A percentile compares a stretch with the other conserved stretches of the same genome.
phyloP scores from a whole-genome alignment of 257 asterid genomes.

The Ehretia macrophylla region DNA sequence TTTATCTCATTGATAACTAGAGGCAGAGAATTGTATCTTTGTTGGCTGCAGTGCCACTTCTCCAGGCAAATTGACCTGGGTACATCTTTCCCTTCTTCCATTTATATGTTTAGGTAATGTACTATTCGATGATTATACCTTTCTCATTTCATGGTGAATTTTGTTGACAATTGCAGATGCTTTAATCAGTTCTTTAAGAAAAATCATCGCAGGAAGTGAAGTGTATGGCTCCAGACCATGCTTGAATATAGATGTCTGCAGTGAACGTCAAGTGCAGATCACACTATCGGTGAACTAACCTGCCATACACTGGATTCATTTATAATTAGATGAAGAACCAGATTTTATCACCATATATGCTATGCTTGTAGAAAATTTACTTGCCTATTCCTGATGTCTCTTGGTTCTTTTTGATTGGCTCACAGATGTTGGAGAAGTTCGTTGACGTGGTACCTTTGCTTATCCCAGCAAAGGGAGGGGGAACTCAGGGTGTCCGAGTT shows the following conservation, averaged over 20 bases:
- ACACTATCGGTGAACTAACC: slow-evolving; percentile 49
- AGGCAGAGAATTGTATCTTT: not conserved
- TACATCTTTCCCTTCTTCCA: not conserved
- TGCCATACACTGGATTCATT: not conserved
- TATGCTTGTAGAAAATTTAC: too few relatives aligned
- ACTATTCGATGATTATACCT: not conserved
- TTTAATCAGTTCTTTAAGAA: slow-evolving; percentile 62
- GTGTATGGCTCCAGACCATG: slow-evolving; percentile 74
- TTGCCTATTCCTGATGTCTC: too few relatives aligned
- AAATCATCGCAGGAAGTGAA: slow-evolving; percentile 57
- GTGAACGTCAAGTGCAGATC: slow-evolving; percentile 79
- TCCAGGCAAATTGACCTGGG: not conserved
- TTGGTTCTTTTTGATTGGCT: not conserved
- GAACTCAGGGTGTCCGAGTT: slow-evolving; percentile 60
- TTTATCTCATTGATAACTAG: not conserved
- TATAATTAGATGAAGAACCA: not conserved
- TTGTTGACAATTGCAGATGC: slow-evolving; percentile 34
- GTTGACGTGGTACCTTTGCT: slow-evolving; percentile 57
- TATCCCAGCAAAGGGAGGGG: slow-evolving; percentile 47
- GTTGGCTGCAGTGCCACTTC: not conserved
- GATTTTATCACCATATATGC: slow-evolving; percentile 2
- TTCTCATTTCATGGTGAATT: slow-evolving; percentile 3
- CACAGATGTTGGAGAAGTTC: slow-evolving; percentile 57
- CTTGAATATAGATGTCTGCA: slow-evolving; percentile 72
- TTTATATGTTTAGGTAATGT: not conserved